Conservation (phyloP, 352 stramenopile species). For the Phytophthora ramorum region DNA sequence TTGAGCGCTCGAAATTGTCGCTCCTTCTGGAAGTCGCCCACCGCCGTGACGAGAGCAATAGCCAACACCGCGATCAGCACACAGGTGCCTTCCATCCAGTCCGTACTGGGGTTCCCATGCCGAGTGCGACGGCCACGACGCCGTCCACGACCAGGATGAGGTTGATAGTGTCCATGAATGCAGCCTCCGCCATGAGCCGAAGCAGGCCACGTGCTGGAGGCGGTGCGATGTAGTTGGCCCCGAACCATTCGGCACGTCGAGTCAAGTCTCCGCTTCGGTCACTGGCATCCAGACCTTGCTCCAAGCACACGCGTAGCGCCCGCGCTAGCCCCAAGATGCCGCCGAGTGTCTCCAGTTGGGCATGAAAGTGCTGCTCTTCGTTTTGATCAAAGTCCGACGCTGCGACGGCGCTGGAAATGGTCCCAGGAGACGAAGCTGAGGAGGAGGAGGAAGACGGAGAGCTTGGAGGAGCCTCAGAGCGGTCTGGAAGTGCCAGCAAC, state of each 20-base stretch:
- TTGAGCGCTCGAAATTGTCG: slow-evolving; percentile 87
- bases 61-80: slow-evolving; percentile 90
- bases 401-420: slow-evolving; percentile 19
- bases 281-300: slow-evolving; percentile 23
- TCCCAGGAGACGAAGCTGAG: slow-evolving; percentile 12
- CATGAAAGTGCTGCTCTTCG: slow-evolving; percentile 10
- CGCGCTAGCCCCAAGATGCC: slow-evolving; percentile 52
- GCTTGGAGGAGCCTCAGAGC: background rate
- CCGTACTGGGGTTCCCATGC: slow-evolving; percentile 33
- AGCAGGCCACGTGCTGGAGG: slow-evolving; percentile 21
- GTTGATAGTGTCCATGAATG: slow-evolving; percentile 64
- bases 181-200: slow-evolving; percentile 53
- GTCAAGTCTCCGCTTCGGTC: background rate
- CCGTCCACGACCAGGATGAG: slow-evolving; percentile 48
- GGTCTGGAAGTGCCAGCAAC: slow-evolving; percentile 17
- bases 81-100: slow-evolving; percentile 74
- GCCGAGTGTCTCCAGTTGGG: slow-evolving; percentile 46
- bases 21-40: slow-evolving; percentile 92
- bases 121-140: slow-evolving; percentile 44
- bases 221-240: slow-evolving; percentile 44
- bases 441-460: slow-evolving; percentile 14
- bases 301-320: slow-evolving; percentile 44
- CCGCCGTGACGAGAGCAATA: slow-evolving; percentile 86
- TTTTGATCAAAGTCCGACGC: slow-evolving; percentile 1
- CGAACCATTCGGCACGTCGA: slow-evolving; percentile 30